A percentile compares a stretch with the other conserved stretches of the same genome.
Evolutionary conservation across 1,284 basidiomycete genomes (phyloP).

Genomic region (Ustilago loliicola): DNA sequence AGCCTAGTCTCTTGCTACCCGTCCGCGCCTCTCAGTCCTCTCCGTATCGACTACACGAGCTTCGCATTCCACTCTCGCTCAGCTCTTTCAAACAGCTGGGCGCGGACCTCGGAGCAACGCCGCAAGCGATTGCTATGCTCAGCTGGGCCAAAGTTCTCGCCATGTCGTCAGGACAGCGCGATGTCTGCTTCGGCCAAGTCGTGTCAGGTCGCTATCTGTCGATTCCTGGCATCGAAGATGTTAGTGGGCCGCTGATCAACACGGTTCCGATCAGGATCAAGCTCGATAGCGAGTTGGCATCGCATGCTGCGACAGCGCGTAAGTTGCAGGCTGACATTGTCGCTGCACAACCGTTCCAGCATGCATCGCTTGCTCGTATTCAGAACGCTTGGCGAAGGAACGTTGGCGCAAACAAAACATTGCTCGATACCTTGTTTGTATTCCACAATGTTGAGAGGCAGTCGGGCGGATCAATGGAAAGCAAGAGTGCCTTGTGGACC

Average conservation of each 20-base stretch:
- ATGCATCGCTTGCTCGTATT: conserved; percentile 17
- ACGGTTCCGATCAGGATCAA: conserved; percentile 22
- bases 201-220: conserved; percentile 22
- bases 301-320: conserved; percentile 14
- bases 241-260: conserved; percentile 31
- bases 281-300: conserved; percentile 7
- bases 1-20: too few species aligned
- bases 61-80: background rate
- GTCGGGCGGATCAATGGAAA: too few species aligned
- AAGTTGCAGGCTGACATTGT: conserved; percentile 13
- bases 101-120: conserved; percentile 13
- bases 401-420: background rate
- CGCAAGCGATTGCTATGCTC: conserved; percentile 20
- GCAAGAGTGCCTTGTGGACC: too few species aligned
- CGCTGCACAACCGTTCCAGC: conserved; percentile 25
- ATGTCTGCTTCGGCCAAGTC: conserved; percentile 29
- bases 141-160: conserved; percentile 20
- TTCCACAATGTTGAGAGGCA: too few species aligned
- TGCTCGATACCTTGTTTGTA: too few species aligned
- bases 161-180: conserved; percentile 17
- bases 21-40: too few species aligned
- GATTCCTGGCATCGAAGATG: conserved; percentile 22
- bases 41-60: too few species aligned
- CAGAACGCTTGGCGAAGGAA: conserved; percentile 17
- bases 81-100: conserved; percentile 4